Evolutionary conservation across 208 protist genomes (phyloP).

Genomic region (Trypanosomatidae sp.): DNA sequence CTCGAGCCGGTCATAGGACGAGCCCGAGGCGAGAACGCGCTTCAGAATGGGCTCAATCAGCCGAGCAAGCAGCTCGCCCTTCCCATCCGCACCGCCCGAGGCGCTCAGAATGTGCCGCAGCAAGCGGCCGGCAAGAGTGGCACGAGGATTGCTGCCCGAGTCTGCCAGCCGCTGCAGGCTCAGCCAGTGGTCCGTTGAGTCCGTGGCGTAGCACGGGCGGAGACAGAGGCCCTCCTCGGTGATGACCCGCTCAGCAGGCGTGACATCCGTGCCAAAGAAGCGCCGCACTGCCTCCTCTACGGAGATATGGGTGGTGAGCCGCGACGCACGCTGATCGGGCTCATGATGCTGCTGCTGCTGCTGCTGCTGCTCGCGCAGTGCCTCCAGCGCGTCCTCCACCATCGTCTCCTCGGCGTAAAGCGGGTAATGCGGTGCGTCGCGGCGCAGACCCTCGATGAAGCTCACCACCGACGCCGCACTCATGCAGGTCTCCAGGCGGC

Average conservation of each 20-base stretch:
- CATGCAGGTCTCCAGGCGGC: slow-evolving; percentile 60
- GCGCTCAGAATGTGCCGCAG: slow-evolving; percentile 56
- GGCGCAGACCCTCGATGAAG: slow-evolving; percentile 42
- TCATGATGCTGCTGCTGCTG: too few relatives aligned
- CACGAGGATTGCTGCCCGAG: slow-evolving; percentile 17
- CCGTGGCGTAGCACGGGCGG: slow-evolving; percentile 44
- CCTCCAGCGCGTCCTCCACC: not conserved
- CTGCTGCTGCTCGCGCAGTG: not conserved
- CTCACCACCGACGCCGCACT: slow-evolving; percentile 37
- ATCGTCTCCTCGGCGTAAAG: slow-evolving; percentile 18
- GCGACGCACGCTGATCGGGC: not conserved
- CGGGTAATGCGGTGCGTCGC: slow-evolving; percentile 13
- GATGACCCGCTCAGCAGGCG: slow-evolving; percentile 14
- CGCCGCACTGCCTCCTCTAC: slow-evolving; percentile 31
- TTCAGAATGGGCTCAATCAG: slow-evolving; percentile 50
- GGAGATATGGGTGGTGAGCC: slow-evolving; percentile 11
- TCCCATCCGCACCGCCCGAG: slow-evolving; percentile 29
- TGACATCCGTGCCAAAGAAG: slow-evolving; percentile 31
- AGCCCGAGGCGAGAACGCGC: slow-evolving; percentile 26
- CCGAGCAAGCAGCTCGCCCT: slow-evolving; percentile 47
- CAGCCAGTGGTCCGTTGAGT: slow-evolving; percentile 28
- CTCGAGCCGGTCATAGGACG: slow-evolving; percentile 43
- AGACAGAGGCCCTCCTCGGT: slow-evolving; percentile 60
- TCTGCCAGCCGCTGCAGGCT: slow-evolving; percentile 22
- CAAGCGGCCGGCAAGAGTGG: slow-evolving; percentile 25